Evolutionary conservation across 805 yeast genomes (phyloP), one percentile per base, ranked within the genome.

Genomic region (Saccharomyces jurei): DNA sequence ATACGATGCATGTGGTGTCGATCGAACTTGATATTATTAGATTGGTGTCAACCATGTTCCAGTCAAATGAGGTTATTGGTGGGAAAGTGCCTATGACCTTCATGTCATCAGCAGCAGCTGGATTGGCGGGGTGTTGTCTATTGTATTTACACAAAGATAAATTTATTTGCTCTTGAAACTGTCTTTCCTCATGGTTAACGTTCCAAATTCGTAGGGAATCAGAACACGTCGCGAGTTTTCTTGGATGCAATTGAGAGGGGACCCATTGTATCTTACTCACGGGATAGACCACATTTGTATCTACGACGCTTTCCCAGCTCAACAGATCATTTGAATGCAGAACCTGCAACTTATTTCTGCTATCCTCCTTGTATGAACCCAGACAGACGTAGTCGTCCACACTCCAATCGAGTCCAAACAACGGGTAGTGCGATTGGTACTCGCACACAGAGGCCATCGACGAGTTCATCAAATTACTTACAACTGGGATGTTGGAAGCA

Each of bases 1-100:
- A 94, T 3, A 90, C 83, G 0, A 98, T 91, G 71, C 99, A 94
- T 0, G 99, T 94, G 0, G 99, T 94, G 71, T 94, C 99, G 10
- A 92, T 88, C 22, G 94, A 84, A 58, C 92, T 81, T 1, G 97
- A 89, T 41, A 94, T 86, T 22, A 90, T 79, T 44, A 83, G 70
- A 50, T 81, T 81, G 2, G 88, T 80, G 62, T 88, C 91, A 1
- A 77, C 74, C 41, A 77, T 72, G 72, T 87, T 89, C 97, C 99
- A 94, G 71, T 94, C 97, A 63, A 94, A 89, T 1, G 96, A 84
- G 0, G 98, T 91, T 52, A 94, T 78, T 4, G 99, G 99, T 1
- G 99, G 96, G 50, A 84, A 74, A 22, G 63, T 69, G 14, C 73
- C 73, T 11, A 59, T 44, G 4, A 55, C 47, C 36, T 30, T 49